Base-by-base conservation (phyloP, 345 rosid species). In the Hirschfeldia incana region DNA sequence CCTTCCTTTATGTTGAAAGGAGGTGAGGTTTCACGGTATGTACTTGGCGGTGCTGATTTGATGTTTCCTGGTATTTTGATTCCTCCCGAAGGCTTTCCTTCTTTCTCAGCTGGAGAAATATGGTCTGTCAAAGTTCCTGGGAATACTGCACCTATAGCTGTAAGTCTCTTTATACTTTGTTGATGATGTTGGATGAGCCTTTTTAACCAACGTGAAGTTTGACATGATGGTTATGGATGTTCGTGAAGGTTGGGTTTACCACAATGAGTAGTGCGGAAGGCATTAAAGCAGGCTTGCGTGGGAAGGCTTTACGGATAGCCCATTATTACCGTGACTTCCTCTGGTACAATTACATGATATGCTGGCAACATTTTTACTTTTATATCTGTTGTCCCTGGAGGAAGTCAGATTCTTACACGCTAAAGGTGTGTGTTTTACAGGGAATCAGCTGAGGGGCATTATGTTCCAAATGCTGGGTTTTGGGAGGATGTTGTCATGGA, bases 61-160 rank as follows among this genome's bases (percentile, higher is more conserved):
- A 93, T 95, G 98, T 93, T 90, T 78, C 99, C 99, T 33, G 99
- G 99, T 55, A 91, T 93, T 70, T 85, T 67, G 77, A 74, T 95
- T 51, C 88, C 89, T 65, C 74, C 87, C 9, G 87, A 91, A 81
- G 99, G 97, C 64, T 80, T 90, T 39, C 89, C 90, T 26, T 81
- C 89, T 17, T 95, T 95, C 84, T 75, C 58, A 30, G 87, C 91
- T 2, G 97, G 99, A 37, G 99, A 95, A 75, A 77, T 84, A 39
- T 95, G 99, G 98, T 86, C 97, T 4, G 90, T 95, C 7, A 93
- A 88, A 85, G 99, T 95, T 76, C 99, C 99, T 36, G 96, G 97
- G 10, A 95, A 95, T 81, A 82, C 80, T 9, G 94, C 97, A 37
- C 96, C 99, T 29, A 86, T 95, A 30, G 99, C 99, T 0, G 99